phyloP scores from a whole-genome alignment of 495 filamentous ascomycete species.

The Parachaetomium inaequale region DNA sequence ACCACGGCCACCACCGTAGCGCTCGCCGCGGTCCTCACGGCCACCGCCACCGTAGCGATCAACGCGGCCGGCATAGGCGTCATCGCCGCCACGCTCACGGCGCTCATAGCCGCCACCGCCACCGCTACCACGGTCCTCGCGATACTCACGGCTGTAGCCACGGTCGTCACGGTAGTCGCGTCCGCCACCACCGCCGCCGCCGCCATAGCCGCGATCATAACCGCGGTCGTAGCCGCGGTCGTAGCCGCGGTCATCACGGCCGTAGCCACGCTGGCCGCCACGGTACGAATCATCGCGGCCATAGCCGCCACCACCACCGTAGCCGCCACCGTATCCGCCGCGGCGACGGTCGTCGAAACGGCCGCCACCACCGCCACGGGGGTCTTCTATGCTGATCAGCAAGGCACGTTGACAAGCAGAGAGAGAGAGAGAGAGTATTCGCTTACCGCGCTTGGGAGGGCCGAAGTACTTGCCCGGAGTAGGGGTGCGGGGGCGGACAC shows the following conservation, averaged over 20 bases:
- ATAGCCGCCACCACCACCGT: constrained; percentile 24
- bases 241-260: constrained; percentile 46
- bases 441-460: constrained; percentile 92
- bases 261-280: constrained; percentile 49
- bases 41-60: constrained; percentile 43
- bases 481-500: constrained; percentile 87
- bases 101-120: constrained; percentile 47
- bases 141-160: constrained; percentile 53
- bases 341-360: constrained; percentile 31
- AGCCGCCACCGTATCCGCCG: constrained; percentile 32
- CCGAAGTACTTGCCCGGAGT: constrained; percentile 99
- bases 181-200: constrained; percentile 44
- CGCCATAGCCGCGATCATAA: constrained; percentile 52
- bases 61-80: constrained; percentile 44
- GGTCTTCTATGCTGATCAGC: not conserved
- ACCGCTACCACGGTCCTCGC: constrained; percentile 52
- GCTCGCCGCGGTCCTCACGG: constrained; percentile 44
- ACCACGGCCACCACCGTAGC: constrained; percentile 41
- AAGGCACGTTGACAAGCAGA: not conserved
- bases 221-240: constrained; percentile 47
- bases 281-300: constrained; percentile 41
- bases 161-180: constrained; percentile 50
- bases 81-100: constrained; percentile 54
- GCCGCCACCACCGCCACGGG: constrained; percentile 28
- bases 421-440: constrained; percentile 4